Base-by-base conservation (phyloP, 768 basidiomycete genomes). In the Suillus occidentalis region DNA sequence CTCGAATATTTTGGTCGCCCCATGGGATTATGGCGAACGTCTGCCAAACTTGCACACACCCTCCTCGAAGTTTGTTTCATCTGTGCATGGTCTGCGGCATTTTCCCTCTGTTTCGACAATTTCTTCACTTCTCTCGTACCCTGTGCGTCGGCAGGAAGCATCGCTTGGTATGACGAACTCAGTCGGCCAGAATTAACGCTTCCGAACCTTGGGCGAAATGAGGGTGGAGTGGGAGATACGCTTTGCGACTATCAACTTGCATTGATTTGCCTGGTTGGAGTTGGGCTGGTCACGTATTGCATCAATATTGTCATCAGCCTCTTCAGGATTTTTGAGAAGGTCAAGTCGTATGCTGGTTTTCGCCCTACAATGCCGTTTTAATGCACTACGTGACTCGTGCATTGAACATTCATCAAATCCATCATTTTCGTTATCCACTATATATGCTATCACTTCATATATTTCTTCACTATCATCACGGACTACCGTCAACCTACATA, bases 1-100 rank as follows among this genome's bases (percentile, higher is more conserved):
- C 82, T 95, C 63, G 95, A 97, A 78, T 97, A 97, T 78, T 95
- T 95, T 72, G 91, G 95, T 47, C 87, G 90, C 42, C 95, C 95
- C 7, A 80, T 97, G 28, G 95, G 95, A n/a, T 80, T 97, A 37
- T 97, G 95, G 95, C 84, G 85, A 60, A 94, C 95, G 39, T 93
- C 92, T 39, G 87, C 82, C 59, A 96, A 96, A 77, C 85, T 95
- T 43, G 87, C 90, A 3, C 89, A 95, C 72, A 96, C 94, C 8
- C 85, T 96, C 39, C 84, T 88, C 55, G 95, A 97, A 80, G 90
- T 95, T 53, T 81, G 94, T 62, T 95, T 94, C 75, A 94, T 95
- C 69, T 96, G 94, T 77, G 86, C 90, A n/a, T 97, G 94, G 94
- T 94, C 92, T 64, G 91, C 93, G 39, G 89, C 91, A 18, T 83